A percentile compares a stretch with the other conserved stretches of the same genome.
phyloP scores from a whole-genome alignment of 352 stramenopile genomes.

The Globisporangium spinosum region DNA sequence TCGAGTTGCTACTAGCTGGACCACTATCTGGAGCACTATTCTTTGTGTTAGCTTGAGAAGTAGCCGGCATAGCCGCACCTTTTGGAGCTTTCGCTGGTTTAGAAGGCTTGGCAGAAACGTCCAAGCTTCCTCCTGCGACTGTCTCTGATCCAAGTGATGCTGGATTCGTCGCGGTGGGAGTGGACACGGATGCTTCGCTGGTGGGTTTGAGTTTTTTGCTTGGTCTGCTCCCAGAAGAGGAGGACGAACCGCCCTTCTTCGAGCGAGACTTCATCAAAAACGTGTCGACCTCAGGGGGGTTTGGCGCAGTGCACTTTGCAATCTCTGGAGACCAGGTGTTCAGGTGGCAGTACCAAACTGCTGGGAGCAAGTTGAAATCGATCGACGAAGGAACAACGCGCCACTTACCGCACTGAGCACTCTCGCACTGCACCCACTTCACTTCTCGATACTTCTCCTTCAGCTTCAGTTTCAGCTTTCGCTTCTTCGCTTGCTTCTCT shows the following conservation, averaged over 20 bases:
- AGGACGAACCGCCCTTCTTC: constrained; percentile 37
- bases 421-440: constrained; percentile 96
- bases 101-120: background rate
- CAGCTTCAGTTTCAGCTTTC: constrained; percentile 64
- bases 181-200: background rate
- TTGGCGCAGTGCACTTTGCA: constrained; percentile 61
- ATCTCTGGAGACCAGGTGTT: constrained; percentile 79
- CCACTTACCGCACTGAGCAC: constrained; percentile 93
- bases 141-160: background rate
- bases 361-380: constrained; percentile 85
- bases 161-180: background rate
- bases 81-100: constrained; percentile 18
- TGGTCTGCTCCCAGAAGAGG: constrained; percentile 25
- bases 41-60: background rate
- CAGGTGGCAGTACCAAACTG: constrained; percentile 85
- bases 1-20: background rate
- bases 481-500: constrained; percentile 74
- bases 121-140: background rate
- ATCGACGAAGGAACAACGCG: constrained; percentile 91
- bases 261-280: constrained; percentile 60
- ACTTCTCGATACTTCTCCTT: constrained; percentile 84
- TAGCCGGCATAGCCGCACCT: background rate
- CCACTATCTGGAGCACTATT: background rate
- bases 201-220: constrained; percentile 49
- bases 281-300: constrained; percentile 67